Evolutionary conservation across 139 green algal species (phyloP).

Genomic region (Picochlorum costavermella): DNA sequence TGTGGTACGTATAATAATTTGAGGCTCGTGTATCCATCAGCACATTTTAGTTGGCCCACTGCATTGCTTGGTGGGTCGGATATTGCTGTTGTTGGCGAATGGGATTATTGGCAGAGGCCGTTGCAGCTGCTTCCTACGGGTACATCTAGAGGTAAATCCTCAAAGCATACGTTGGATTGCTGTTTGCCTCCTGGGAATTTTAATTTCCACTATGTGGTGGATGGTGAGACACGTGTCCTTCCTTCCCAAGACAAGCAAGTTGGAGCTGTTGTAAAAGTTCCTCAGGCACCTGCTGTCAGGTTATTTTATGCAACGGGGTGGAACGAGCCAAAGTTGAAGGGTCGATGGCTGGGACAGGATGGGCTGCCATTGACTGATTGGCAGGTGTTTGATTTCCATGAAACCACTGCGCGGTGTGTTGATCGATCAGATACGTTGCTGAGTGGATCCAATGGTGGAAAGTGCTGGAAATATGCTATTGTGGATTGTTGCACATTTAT

Average conservation of each 20-base stretch:
- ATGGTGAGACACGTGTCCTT: constrained; percentile 38
- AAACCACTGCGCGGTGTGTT: neutral
- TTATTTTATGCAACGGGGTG: constrained; percentile 56
- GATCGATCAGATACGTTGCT: neutral
- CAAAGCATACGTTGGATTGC: constrained; percentile 19
- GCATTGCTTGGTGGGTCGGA: constrained; percentile 15
- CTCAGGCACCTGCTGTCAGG: constrained; percentile 28
- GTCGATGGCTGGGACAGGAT: constrained; percentile 6
- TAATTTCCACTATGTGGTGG: constrained; percentile 47
- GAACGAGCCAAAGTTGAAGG: constrained; percentile 27
- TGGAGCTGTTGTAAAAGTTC: constrained; percentile 35
- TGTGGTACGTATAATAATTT: constrained; percentile 48
- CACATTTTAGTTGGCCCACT: constrained; percentile 31
- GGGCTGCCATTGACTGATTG: constrained; percentile 31
- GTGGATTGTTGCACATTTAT: neutral
- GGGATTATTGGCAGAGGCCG: constrained; percentile 32
- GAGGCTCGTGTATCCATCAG: constrained; percentile 24
- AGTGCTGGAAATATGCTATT: neutral
- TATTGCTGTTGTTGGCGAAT: constrained; percentile 41
- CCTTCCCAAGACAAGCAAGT: constrained; percentile 29
- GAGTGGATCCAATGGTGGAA: neutral
- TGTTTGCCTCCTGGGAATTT: constrained; percentile 44
- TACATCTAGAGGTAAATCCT: neutral
- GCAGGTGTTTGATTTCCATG: constrained; percentile 6
- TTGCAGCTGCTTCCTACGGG: constrained; percentile 32